These are phyloP conservation scores for Terfezia claveryi DNA, from an alignment of 495 filamentous ascomycete genomes.

Conservation along the genomic window DNA sequence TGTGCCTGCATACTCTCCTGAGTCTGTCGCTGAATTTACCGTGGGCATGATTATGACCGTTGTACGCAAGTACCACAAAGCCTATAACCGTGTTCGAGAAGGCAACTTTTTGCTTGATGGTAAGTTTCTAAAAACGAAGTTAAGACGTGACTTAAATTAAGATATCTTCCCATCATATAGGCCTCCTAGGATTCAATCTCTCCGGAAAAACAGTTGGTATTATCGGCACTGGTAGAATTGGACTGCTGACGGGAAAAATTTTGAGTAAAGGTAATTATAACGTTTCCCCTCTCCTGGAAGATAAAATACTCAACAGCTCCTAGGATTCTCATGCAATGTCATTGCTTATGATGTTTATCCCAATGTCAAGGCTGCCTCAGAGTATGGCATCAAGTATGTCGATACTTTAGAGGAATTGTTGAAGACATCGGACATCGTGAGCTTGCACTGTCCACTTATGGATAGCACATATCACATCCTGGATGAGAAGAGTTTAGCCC, in stretches of 20 bases:
- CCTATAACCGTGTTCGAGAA: slow-evolving; percentile 50
- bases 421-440: slow-evolving; percentile 34
- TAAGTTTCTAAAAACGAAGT: background rate
- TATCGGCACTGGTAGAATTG: slow-evolving; percentile 34
- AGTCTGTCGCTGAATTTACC: slow-evolving; percentile 52
- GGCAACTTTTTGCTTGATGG: slow-evolving; percentile 45
- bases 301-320: background rate
- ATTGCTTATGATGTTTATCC: slow-evolving; percentile 37
- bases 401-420: slow-evolving; percentile 31
- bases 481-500: slow-evolving; percentile 27
- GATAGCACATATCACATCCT: slow-evolving; percentile 39
- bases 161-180: background rate
- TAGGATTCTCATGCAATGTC: slow-evolving; percentile 39
- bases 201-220: slow-evolving; percentile 38
- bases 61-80: slow-evolving; percentile 47
- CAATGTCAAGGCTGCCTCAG: slow-evolving; percentile 24
- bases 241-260: slow-evolving; percentile 29
- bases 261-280: background rate
- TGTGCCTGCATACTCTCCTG: slow-evolving; percentile 47
- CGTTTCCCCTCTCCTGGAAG: no score
- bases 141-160: no score
- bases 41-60: slow-evolving; percentile 44
- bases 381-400: slow-evolving; percentile 31
- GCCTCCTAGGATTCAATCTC: slow-evolving; percentile 38
- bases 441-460: slow-evolving; percentile 42